Evolutionary conservation across 768 basidiomycete species (phyloP).

Genomic region (Guyanaporus albipodus): DNA sequence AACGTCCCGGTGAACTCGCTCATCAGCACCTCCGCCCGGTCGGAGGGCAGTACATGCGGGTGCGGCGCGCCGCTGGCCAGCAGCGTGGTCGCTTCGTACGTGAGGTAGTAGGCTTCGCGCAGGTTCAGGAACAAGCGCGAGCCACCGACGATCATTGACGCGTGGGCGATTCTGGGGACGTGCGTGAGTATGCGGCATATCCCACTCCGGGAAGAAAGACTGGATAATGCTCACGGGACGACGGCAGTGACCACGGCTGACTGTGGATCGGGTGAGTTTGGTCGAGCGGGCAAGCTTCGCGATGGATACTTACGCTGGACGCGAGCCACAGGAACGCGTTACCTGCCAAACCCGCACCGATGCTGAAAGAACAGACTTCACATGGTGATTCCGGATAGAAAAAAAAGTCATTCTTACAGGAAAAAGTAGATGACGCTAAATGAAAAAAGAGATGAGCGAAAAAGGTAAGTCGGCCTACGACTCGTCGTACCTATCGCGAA

Average conservation of each 20-base stretch:
- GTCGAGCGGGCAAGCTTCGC: no score
- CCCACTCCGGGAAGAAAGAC: not conserved
- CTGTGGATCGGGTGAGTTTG: not conserved
- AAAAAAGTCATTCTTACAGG: not conserved
- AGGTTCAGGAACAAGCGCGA: constrained; percentile 1
- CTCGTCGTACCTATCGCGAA: constrained; percentile 2
- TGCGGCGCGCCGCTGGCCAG: not conserved
- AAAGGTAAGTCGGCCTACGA: not conserved
- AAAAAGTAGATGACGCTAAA: constrained; percentile 1
- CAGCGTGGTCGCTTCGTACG: not conserved
- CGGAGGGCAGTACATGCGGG: not conserved
- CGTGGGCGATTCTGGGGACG: not conserved
- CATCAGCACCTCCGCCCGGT: not conserved
- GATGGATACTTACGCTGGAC: not conserved
- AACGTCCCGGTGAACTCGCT: not conserved
- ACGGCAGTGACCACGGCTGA: not conserved
- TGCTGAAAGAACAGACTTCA: not conserved
- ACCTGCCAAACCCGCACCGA: not conserved
- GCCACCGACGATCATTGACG: not conserved
- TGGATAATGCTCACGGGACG: not conserved
- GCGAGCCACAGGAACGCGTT: not conserved
- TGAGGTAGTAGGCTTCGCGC: not conserved
- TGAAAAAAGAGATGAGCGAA: not conserved
- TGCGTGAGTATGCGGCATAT: not conserved
- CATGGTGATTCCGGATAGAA: not conserved